Percentiles rank a stretch among this genome's conserved stretches.
Conservation (phyloP, 1,284 basidiomycete genomes). For the Fomitopsis pinicola region DNA sequence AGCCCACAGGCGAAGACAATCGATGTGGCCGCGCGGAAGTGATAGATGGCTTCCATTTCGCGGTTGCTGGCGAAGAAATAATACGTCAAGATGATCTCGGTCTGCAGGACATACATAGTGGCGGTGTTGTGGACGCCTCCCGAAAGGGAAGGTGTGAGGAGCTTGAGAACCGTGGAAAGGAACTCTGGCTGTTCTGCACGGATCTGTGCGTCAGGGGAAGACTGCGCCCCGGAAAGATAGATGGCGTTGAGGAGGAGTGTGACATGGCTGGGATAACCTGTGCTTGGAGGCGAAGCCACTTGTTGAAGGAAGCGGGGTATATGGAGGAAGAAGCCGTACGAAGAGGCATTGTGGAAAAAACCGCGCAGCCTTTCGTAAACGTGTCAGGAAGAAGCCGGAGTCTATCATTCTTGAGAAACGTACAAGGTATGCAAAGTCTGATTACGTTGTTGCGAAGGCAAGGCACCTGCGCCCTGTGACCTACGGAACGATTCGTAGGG, state of each 20-base stretch:
- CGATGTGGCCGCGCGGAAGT: conserved; percentile 38
- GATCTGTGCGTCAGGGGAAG: conserved; percentile 17
- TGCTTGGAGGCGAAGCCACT: conserved; percentile 18
- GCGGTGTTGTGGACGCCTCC: conserved; percentile 29
- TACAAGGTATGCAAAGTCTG: not conserved
- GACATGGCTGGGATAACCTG: conserved; percentile 19
- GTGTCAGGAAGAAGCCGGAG: conserved; percentile 5
- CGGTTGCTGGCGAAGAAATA: conserved; percentile 40
- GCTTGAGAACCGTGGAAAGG: conserved; percentile 26
- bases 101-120: conserved; percentile 39
- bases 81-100: conserved; percentile 40
- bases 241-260: conserved; percentile 22
- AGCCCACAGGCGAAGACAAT: conserved; percentile 35
- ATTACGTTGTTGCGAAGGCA: not conserved
- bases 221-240: conserved; percentile 23
- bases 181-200: conserved; percentile 22
- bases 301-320: conserved; percentile 28
- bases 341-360: conserved; percentile 32
- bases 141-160: conserved; percentile 27
- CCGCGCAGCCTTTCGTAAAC: conserved; percentile 24
- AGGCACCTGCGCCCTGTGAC: conserved; percentile 3
- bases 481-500: conserved; percentile 19
- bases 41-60: conserved; percentile 38
- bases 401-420: not conserved
- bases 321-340: conserved; percentile 41